Base-by-base conservation (phyloP, 257 asterid genomes). In the Solanum piurae region DNA sequence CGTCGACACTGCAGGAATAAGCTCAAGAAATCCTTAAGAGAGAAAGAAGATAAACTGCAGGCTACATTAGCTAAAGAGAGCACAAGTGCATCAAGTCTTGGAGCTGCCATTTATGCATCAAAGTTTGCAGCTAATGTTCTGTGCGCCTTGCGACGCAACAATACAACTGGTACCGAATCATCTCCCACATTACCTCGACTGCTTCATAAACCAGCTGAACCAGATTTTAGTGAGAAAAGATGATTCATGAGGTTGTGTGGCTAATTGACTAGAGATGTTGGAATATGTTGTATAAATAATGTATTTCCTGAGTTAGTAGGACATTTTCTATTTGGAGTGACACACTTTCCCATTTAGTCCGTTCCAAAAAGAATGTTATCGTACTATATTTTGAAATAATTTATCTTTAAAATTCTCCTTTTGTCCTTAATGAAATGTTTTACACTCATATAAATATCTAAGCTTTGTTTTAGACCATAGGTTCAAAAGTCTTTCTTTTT, bases 131-230 rank as follows among this genome's bases (percentile, higher is more conserved):
- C 90, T 33, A 92, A 92, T 80, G 90, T 91, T 34, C 86, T 93
- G 0, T 90, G 84, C 16, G 89, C 85, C 12, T 60, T 5, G 46
- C 23, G n/a, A 40, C 36, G 13, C 18, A 77, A 40, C n/a, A 12
- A 77, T 2, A 42, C 60, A 76, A 80, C 7, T 40, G 76, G 33
- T 5, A 44, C 89, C 44, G 83, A 83, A 79, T 11, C 89, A 33
- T 87, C 94, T 11, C 94, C 95, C 7, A 84, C 77, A 52, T 60
- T 92, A 74, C 86, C 95, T 29, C 84, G 89, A 8, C 89, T 92
- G 86, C 95, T 89, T 88, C 95, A 90, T 92, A 94, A 94, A 90
- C 96, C 98, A 12, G 76, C 92, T 5, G 96, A 94, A 89, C 95
- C 94, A 11, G 94, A 94, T 91, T 94, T 94, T 62, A 90, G 87